phyloP scores from a whole-genome alignment of 2,329 filamentous ascomycete species.

The Alternaria dauci region DNA sequence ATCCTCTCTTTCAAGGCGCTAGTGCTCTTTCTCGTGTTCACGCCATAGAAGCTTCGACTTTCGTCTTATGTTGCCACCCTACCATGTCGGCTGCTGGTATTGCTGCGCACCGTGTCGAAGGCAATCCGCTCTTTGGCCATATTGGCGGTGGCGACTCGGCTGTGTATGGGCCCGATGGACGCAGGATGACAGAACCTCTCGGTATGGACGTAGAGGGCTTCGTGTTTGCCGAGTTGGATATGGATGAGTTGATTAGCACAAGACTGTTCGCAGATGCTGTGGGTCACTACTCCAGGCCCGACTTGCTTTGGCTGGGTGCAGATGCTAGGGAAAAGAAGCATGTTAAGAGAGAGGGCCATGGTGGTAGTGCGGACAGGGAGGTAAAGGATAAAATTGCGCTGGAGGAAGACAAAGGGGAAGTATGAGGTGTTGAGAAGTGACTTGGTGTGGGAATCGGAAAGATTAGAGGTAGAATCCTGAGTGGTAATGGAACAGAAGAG shows the following conservation, averaged over 20 bases:
- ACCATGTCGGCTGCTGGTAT: conserved; percentile 59
- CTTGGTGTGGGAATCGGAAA: not conserved
- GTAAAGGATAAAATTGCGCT: not conserved
- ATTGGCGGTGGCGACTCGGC: conserved; percentile 59
- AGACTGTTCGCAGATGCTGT: conserved; percentile 54
- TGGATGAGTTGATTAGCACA: not conserved
- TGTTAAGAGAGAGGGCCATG: conserved; percentile 27
- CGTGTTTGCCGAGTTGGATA: not conserved
- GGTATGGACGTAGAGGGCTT: not conserved
- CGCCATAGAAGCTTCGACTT: conserved; percentile 53
- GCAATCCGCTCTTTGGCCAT: conserved; percentile 52
- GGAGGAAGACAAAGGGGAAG: not conserved
- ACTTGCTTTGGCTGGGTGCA: conserved; percentile 61
- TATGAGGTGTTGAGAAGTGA: not conserved
- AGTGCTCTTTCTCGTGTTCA: not conserved
- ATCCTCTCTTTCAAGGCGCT: not conserved
- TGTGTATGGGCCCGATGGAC: conserved; percentile 62
- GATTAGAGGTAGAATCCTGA: not conserved
- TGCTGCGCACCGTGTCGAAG: conserved; percentile 53
- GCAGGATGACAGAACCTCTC: not conserved
- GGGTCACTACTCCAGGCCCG: conserved; percentile 62
- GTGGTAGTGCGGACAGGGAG: not conserved
- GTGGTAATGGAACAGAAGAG: not conserved
- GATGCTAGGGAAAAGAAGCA: conserved; percentile 45
- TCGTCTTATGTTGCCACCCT: conserved; percentile 63